Conservation (phyloP, 2,329 filamentous ascomycete genomes). For the Nemania sp. region DNA sequence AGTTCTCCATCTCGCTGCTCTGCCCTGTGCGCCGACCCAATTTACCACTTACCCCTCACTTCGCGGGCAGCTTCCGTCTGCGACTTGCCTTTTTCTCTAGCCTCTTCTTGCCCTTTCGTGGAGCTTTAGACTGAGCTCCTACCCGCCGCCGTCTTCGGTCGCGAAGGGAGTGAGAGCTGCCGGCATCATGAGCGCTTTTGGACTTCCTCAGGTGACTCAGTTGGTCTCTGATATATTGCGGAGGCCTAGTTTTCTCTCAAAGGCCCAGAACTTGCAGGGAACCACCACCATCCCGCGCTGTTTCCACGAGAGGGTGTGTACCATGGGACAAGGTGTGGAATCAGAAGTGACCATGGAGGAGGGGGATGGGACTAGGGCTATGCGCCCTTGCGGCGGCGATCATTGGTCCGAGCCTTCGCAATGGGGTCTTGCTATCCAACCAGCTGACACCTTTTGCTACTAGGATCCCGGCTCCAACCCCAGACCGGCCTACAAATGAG, state of each 20-base stretch:
- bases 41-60: constrained; percentile 40
- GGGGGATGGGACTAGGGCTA: constrained; percentile 35
- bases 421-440: constrained; percentile 50
- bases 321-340: constrained; percentile 42
- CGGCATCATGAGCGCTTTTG: constrained; percentile 41
- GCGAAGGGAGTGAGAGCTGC: constrained; percentile 29
- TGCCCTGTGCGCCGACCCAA: constrained; percentile 37
- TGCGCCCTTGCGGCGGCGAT: constrained; percentile 21
- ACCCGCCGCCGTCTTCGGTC: constrained; percentile 39
- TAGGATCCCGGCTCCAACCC: constrained; percentile 45
- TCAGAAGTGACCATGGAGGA: constrained; percentile 37
- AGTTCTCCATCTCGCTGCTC: constrained; percentile 41
- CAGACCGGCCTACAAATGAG: constrained; percentile 56
- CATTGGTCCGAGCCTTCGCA: constrained; percentile 45
- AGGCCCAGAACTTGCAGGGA: constrained; percentile 51
- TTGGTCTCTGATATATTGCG: constrained; percentile 47
- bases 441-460: constrained; percentile 53
- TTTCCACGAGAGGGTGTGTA: constrained; percentile 52
- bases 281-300: constrained; percentile 43
- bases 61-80: constrained; percentile 44
- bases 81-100: constrained; percentile 41
- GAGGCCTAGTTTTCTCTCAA: constrained; percentile 39
- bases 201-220: constrained; percentile 52
- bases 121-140: constrained; percentile 27
- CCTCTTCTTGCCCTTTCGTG: constrained; percentile 25